Percentiles rank a stretch among this genome's conserved stretches.
Evolutionary conservation across 345 rosid species (phyloP).

Genomic region (Odontarrhena argentea): DNA sequence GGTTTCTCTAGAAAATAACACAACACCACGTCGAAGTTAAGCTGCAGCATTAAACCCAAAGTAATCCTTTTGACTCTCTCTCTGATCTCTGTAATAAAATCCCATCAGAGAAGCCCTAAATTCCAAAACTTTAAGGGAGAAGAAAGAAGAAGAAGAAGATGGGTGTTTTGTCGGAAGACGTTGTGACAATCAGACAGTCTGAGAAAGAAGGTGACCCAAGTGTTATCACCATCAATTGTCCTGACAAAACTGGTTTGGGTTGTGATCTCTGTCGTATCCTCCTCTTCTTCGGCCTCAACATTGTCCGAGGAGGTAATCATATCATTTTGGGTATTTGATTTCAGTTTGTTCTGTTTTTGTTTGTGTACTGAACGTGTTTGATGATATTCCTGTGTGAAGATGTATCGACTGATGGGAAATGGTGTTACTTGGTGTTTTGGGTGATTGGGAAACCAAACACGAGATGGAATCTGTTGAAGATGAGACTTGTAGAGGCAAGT

Average conservation of each 20-base stretch:
- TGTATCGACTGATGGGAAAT: slow-evolving; percentile 90
- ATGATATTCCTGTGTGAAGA: slow-evolving; percentile 52
- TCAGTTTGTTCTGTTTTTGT: neutral
- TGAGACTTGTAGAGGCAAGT: slow-evolving; percentile 72
- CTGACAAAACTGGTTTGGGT: slow-evolving; percentile 96
- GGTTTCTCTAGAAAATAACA: slow-evolving; percentile 9
- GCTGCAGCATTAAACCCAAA: neutral
- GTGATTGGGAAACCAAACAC: slow-evolving; percentile 67
- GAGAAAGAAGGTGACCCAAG: slow-evolving; percentile 77
- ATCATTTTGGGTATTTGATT: neutral
- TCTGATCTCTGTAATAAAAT: slow-evolving; percentile 10
- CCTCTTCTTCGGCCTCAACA: slow-evolving; percentile 87
- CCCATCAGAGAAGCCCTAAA: neutral
- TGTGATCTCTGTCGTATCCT: slow-evolving; percentile 90
- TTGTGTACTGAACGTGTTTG: slow-evolving; percentile 29
- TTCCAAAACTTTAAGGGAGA: slow-evolving; percentile 11
- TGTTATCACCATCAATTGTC: slow-evolving; percentile 86
- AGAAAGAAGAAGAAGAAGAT: slow-evolving; percentile 37
- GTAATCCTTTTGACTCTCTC: slow-evolving; percentile 28
- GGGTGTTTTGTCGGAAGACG: slow-evolving; percentile 87
- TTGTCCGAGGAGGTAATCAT: slow-evolving; percentile 78
- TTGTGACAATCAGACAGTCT: slow-evolving; percentile 67
- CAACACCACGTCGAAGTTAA: slow-evolving; percentile 28
- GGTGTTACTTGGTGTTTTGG: slow-evolving; percentile 96
- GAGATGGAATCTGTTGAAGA: slow-evolving; percentile 85